These are phyloP conservation scores for Ceriops decandra DNA, from an alignment of 345 rosid genomes.

Conservation along the genomic window DNA sequence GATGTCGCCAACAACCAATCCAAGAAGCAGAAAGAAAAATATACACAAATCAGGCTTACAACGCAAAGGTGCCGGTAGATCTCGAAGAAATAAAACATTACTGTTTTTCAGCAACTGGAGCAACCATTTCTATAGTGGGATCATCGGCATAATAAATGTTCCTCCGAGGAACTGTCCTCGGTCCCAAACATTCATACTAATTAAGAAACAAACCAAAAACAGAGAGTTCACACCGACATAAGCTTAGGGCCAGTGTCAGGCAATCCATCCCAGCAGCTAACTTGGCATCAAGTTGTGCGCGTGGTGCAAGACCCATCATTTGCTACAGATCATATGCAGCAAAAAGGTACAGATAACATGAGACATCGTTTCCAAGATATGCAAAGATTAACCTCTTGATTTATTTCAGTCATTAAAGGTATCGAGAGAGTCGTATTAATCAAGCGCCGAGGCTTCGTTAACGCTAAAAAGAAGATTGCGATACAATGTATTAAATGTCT, in stretches of 20 bases:
- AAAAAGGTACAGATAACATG: slow-evolving; percentile 4
- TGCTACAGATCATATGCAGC: slow-evolving; percentile 54
- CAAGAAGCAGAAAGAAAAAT: too few relatives aligned
- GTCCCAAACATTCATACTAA: background rate
- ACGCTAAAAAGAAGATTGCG: background rate
- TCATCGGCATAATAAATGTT: too few relatives aligned
- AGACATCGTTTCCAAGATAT: slow-evolving; percentile 2
- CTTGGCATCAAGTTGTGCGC: slow-evolving; percentile 87
- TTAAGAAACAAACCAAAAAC: background rate
- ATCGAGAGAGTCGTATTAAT: background rate
- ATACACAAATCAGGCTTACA: too few relatives aligned
- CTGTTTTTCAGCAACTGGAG: too few relatives aligned
- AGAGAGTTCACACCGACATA: slow-evolving; percentile 40
- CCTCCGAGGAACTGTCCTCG: too few relatives aligned
- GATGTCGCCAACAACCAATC: too few relatives aligned
- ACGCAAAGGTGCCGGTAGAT: too few relatives aligned
- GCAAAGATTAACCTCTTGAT: background rate
- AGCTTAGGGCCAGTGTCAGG: slow-evolving; percentile 89
- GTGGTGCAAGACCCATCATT: slow-evolving; percentile 78
- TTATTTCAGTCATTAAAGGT: background rate
- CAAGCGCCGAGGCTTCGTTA: background rate
- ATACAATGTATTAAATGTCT: background rate
- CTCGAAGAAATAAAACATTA: too few relatives aligned
- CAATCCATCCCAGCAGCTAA: slow-evolving; percentile 94
- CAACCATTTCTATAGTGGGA: too few relatives aligned